These are phyloP conservation scores for Aspergillus affinis DNA, from an alignment of 495 filamentous ascomycete genomes.

Conservation along the genomic window DNA sequence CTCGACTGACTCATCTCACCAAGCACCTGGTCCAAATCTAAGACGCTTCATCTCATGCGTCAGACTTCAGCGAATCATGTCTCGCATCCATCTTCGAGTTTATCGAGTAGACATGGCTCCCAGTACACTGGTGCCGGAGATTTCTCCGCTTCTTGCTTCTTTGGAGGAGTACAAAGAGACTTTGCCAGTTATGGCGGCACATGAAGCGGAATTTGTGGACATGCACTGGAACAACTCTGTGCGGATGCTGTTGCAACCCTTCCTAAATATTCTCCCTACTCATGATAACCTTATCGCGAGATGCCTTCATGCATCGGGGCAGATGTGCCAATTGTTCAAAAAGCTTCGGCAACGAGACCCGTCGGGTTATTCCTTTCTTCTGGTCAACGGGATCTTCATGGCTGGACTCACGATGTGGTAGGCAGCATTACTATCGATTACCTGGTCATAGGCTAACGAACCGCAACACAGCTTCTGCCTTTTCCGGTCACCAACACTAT, in stretches of 20 bases:
- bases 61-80: constrained; percentile 37
- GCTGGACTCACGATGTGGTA: constrained; percentile 43
- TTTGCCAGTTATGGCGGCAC: constrained; percentile 23
- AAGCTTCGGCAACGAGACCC: constrained; percentile 37
- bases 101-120: constrained; percentile 39
- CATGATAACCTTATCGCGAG: constrained; percentile 29
- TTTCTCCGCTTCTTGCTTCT: constrained; percentile 27
- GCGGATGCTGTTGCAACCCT: constrained; percentile 41
- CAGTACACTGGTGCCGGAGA: constrained; percentile 27
- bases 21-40: constrained; percentile 7
- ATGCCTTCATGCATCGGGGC: constrained; percentile 35
- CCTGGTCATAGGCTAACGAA: neutral
- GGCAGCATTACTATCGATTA: neutral
- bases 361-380: constrained; percentile 41
- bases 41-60: constrained; percentile 34
- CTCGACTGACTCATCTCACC: neutral
- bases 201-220: constrained; percentile 37
- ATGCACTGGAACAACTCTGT: constrained; percentile 44
- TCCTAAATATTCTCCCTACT: constrained; percentile 33
- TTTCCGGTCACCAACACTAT: constrained; percentile 31
- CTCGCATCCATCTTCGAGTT: constrained; percentile 38
- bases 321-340: constrained; percentile 46
- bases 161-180: constrained; percentile 35
- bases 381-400: constrained; percentile 42
- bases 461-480: constrained; percentile 21